Evolutionary conservation across 495 filamentous ascomycete species (phyloP), one percentile per base, ranked within the genome.

Genomic region (Lepidopterella palustris): DNA sequence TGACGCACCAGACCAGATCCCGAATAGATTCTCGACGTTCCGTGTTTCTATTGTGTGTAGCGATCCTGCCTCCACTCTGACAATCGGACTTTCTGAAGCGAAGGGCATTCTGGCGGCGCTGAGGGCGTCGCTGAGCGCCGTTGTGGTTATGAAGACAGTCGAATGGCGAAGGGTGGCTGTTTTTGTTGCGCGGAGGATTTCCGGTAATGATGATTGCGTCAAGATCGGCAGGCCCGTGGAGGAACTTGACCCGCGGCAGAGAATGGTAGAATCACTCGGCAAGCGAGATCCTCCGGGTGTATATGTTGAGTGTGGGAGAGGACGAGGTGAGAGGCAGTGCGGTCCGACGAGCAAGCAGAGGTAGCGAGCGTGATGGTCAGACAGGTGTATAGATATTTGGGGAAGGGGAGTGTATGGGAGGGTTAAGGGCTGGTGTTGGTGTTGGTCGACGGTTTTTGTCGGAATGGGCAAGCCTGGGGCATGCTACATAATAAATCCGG

Each of bases 1-100:
- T 18, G 10, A 80, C 90, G 82, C 77, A 96, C 92, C 91, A 74
- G 90, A 91, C 90, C 92, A 96, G 85, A 98, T 95, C 77, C 90
- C 90, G 74, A 93, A 95, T 35, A 98, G 84, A 68, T 92, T 95
- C 75, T 95, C 88, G 13, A 87, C 84, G 70, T 96, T 95, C 55
- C 86, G 79, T 1, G 93, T 95, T 74, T 97, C 91, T 66, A 98
- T 88, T 72, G 93, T 90, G 76, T 92, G 88, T 67, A 97, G 90
- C 65, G 64, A 59, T 27, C 53, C 59, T 29, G 60, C 53, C 45
- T 72, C 67, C 25, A 75, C 65, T 26, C 62, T 61, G 61, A 75
- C 58, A 49, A 75, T 57, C 23, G 70, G 63, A 29, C 57, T 51
- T 49, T 61, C 60, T 5, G 70, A 65, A 42, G 60, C 47, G 57